Conservation (phyloP, 2,329 filamentous ascomycete genomes). For the Fusarium poae region DNA sequence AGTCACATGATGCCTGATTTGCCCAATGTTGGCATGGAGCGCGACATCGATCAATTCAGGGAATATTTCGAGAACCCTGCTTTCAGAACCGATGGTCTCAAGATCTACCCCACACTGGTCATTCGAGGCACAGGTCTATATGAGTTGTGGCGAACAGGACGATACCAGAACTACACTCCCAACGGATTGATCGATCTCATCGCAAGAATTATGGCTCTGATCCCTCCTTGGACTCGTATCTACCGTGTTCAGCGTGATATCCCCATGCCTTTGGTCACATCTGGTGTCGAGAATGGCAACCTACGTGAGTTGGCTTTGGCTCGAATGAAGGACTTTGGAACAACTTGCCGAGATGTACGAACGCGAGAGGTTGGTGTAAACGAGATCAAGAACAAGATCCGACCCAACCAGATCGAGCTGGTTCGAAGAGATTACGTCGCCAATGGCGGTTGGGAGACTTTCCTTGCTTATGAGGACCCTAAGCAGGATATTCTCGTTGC, state of each 20-base stretch:
- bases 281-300: slow-evolving; percentile 97
- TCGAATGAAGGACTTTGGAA: slow-evolving; percentile 99
- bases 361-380: slow-evolving; percentile 98
- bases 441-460: slow-evolving; percentile 98
- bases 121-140: slow-evolving; percentile 97
- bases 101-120: slow-evolving; percentile 97
- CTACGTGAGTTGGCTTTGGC: slow-evolving; percentile 91
- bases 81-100: slow-evolving; percentile 95
- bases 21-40: slow-evolving; percentile 98
- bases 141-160: slow-evolving; percentile 95
- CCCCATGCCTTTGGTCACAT: slow-evolving; percentile 99
- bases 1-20: slow-evolving; percentile 99
- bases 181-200: slow-evolving; percentile 97
- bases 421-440: slow-evolving; percentile 93
- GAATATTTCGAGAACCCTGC: slow-evolving; percentile 98
- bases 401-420: slow-evolving; percentile 95
- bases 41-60: slow-evolving; percentile 94
- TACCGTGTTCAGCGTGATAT: slow-evolving; percentile 99
- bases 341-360: slow-evolving; percentile 93
- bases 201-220: slow-evolving; percentile 92
- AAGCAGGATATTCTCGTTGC: slow-evolving; percentile 98
- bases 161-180: slow-evolving; percentile 98
- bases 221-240: slow-evolving; percentile 98
- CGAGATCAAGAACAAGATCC: slow-evolving; percentile 98
- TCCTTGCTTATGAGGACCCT: slow-evolving; percentile 96